A percentile compares a stretch with the other conserved stretches of the same genome.
phyloP scores from a whole-genome alignment of 2,329 filamentous ascomycete genomes.

The Claviceps pazoutovae region DNA sequence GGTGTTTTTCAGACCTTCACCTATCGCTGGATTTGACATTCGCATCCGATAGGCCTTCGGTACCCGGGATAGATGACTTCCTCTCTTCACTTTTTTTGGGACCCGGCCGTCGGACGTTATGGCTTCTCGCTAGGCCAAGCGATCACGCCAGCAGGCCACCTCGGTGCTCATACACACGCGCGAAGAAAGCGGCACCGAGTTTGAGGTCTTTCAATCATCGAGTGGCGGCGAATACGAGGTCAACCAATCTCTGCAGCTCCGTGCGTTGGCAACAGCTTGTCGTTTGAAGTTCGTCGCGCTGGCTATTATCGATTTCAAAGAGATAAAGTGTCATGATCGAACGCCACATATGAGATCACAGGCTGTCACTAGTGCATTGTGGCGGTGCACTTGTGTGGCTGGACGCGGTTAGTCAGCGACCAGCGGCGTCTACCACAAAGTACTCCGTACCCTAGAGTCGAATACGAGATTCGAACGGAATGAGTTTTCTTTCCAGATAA shows the following conservation, averaged over 20 bases:
- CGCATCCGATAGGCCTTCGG: too few relatives aligned
- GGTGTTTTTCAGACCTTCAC: too few relatives aligned
- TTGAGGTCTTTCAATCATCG: background rate
- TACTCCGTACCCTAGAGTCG: background rate
- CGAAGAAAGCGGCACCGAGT: background rate
- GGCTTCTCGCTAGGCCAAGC: too few relatives aligned
- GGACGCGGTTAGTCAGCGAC: background rate
- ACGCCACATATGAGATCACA: constrained; percentile 2
- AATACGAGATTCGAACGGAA: too few relatives aligned
- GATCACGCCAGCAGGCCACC: too few relatives aligned
- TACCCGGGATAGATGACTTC: too few relatives aligned
- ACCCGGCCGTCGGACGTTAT: too few relatives aligned
- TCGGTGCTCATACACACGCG: background rate
- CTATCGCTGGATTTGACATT: too few relatives aligned
- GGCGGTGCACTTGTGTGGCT: background rate
- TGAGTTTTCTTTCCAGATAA: too few relatives aligned
- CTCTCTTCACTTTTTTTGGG: too few relatives aligned
- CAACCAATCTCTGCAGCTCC: background rate
- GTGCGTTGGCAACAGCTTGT: constrained; percentile 1
- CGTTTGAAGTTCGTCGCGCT: background rate
- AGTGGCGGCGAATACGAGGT: background rate
- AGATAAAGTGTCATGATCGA: background rate
- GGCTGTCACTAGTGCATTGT: background rate
- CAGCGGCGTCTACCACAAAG: too few relatives aligned
- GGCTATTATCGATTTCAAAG: background rate